Evolutionary conservation across 306 rosid species (phyloP).

Genomic region (Oxytropis ochrocephala): DNA sequence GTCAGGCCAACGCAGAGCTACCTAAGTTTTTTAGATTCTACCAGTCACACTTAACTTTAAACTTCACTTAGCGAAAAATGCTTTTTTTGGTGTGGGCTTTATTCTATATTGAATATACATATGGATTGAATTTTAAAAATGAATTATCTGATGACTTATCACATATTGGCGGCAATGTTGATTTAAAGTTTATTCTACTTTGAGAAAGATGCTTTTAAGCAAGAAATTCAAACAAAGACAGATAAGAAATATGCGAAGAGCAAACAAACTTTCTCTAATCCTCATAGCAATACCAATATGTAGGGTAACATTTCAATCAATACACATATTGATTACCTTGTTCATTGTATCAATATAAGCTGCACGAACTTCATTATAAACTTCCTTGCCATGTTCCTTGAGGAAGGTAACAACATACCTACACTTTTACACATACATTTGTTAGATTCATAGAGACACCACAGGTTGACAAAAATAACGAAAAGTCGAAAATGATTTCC

Average conservation of each 20-base stretch:
- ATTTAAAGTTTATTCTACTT: slow-evolving; percentile 5
- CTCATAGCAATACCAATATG: neutral
- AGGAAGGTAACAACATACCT: slow-evolving; percentile 79
- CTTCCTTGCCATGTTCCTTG: slow-evolving; percentile 91
- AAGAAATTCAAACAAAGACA: neutral
- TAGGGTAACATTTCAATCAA: neutral
- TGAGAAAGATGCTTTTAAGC: neutral
- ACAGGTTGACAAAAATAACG: slow-evolving; percentile 6
- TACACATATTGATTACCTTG: slow-evolving; percentile 44
- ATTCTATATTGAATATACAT: neutral
- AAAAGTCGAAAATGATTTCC: slow-evolving; percentile 14
- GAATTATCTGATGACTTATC: neutral
- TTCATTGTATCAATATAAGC: slow-evolving; percentile 94
- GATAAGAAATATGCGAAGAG: neutral
- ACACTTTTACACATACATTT: slow-evolving; percentile 28
- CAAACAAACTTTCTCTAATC: neutral
- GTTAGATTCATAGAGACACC: slow-evolving; percentile 22
- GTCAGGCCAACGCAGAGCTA: slow-evolving; percentile 4
- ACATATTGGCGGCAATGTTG: neutral
- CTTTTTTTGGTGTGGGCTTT: neutral
- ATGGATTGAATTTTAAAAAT: neutral
- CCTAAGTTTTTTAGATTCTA: slow-evolving; percentile 2
- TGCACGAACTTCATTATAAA: slow-evolving; percentile 75
- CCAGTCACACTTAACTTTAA: slow-evolving; percentile 8
- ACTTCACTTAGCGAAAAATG: neutral